Evolutionary conservation across 2,329 filamentous ascomycete genomes (phyloP).

Genomic region (Trichoderma aggressivum): DNA sequence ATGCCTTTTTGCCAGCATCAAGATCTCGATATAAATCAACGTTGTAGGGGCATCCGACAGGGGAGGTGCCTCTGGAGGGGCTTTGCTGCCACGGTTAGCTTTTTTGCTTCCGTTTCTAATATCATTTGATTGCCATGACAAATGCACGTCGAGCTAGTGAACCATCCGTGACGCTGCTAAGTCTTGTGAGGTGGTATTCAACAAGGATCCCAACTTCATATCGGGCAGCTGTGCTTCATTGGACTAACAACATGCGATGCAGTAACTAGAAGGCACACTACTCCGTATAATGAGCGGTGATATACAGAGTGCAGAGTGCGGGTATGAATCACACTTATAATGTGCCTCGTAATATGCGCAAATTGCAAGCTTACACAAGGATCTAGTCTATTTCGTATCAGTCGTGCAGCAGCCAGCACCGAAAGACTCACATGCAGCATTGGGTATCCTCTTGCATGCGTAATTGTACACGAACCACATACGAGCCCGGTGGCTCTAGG

Average conservation of each 20-base stretch:
- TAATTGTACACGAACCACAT: neutral
- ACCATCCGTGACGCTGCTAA: neutral
- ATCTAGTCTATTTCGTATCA: neutral
- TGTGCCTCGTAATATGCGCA: neutral
- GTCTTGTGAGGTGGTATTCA: neutral
- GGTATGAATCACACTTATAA: neutral
- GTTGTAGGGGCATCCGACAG: neutral
- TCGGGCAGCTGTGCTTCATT: neutral
- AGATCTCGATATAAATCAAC: neutral
- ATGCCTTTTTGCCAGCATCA: neutral
- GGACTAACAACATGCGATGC: neutral
- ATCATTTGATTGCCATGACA: neutral
- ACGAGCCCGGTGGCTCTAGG: neutral
- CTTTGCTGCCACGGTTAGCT: neutral
- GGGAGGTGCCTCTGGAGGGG: neutral
- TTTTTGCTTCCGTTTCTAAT: neutral
- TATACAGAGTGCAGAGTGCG: neutral
- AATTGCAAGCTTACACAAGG: neutral
- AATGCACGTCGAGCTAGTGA: neutral
- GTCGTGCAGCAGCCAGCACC: neutral
- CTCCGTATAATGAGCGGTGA: neutral
- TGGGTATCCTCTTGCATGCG: neutral
- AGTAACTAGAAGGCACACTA: neutral
- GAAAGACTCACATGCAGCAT: neutral
- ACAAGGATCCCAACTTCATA: neutral